phyloP scores from a whole-genome alignment of 1,284 basidiomycete genomes.

The Rhodotorula sp. region DNA sequence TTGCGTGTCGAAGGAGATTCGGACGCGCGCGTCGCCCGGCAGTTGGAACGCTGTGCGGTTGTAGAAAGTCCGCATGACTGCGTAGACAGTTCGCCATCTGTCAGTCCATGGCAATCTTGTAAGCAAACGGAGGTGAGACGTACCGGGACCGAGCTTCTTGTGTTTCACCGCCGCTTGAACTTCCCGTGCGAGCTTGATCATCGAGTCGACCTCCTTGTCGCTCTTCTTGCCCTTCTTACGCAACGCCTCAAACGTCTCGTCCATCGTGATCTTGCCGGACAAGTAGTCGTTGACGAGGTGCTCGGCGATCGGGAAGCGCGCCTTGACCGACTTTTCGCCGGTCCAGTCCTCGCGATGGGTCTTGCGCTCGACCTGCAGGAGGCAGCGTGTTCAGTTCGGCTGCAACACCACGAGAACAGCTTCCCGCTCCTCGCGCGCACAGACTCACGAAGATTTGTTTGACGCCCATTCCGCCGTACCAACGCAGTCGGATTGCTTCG shows the following conservation, averaged over 20 bases:
- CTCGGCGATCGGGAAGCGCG: conserved; percentile 95
- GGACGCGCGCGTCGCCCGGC: conserved; percentile 94
- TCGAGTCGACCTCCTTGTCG: conserved; percentile 85
- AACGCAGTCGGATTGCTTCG: conserved; percentile 90
- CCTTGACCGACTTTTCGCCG: conserved; percentile 97
- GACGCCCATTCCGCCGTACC: conserved; percentile 86
- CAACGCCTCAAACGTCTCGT: conserved; percentile 86
- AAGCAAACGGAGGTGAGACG: conserved; percentile 42
- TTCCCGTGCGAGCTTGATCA: conserved; percentile 95
- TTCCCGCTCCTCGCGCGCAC: neutral
- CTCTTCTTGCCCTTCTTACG: conserved; percentile 91
- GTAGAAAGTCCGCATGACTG: conserved; percentile 97
- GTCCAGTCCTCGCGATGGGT: conserved; percentile 99
- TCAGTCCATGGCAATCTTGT: neutral
- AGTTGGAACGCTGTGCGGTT: conserved; percentile 98
- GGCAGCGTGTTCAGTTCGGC: neutral
- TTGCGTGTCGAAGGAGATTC: conserved; percentile 97
- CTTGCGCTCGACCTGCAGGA: conserved; percentile 73
- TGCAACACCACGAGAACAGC: neutral
- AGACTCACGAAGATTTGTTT: conserved; percentile 70
- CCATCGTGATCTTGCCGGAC: conserved; percentile 85
- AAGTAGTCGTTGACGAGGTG: conserved; percentile 91
- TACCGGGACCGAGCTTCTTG: conserved; percentile 77
- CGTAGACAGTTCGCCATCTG: conserved; percentile 5
- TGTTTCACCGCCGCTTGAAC: conserved; percentile 88